Evolutionary conservation across 140 eudicot species (phyloP).

Genomic region (Ambrosia hybrid): DNA sequence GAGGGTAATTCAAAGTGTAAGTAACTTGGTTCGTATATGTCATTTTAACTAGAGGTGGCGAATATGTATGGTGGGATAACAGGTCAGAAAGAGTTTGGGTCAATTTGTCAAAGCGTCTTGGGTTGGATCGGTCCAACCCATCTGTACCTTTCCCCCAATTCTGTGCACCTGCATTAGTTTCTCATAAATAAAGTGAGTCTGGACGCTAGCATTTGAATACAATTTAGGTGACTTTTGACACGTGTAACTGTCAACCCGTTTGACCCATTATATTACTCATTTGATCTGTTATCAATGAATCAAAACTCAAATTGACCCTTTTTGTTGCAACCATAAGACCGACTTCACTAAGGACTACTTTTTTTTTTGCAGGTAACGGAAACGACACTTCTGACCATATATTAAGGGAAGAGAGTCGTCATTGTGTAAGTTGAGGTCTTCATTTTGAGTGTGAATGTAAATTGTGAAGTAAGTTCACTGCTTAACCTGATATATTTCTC

Average conservation of each 20-base stretch:
- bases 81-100: neutral
- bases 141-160: too few relatives aligned
- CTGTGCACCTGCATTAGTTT: too few relatives aligned
- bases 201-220: neutral
- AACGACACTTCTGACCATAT: conserved; percentile 28
- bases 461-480: conserved; percentile 23
- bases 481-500: conserved; percentile 33
- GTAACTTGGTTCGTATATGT: conserved; percentile 4
- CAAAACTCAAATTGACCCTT: neutral
- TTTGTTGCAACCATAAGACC: neutral
- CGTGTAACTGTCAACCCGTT: too few relatives aligned
- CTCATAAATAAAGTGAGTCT: too few relatives aligned
- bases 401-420: conserved; percentile 48
- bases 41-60: too few relatives aligned
- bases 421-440: conserved; percentile 94
- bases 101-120: too few relatives aligned
- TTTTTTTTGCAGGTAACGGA: conserved; percentile 50
- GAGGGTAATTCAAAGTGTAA: conserved; percentile 41
- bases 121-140: neutral
- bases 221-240: neutral
- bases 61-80: neutral
- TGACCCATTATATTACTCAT: too few relatives aligned
- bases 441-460: conserved; percentile 36
- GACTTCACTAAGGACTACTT: conserved; percentile 9
- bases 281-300: neutral